Percentiles rank a stretch among this genome's conserved stretches.
Conservation (phyloP, 192 early-diverging fungal species). For the Physocladia obscura region DNA sequence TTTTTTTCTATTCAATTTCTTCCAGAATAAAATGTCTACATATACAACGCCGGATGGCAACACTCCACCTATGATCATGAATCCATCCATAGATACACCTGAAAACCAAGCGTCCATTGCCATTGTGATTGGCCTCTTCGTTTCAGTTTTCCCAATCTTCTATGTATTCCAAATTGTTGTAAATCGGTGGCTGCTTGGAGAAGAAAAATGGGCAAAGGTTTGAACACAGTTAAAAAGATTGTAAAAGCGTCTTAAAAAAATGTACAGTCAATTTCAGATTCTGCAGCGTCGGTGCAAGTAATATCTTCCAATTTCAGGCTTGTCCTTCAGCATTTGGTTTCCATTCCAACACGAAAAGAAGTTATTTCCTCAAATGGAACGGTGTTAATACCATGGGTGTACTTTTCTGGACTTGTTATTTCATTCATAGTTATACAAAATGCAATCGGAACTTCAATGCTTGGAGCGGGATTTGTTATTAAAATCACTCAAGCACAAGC, state of each 20-base stretch:
- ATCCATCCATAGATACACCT: slow-evolving; percentile 10
- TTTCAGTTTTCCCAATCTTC: slow-evolving; percentile 22
- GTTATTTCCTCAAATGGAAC: neutral
- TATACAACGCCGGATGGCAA: slow-evolving; percentile 4
- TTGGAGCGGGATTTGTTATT: neutral
- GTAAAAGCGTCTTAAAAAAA: neutral
- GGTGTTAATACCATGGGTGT: slow-evolving; percentile 20
- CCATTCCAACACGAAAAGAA: slow-evolving; percentile 18
- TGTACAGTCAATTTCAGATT: neutral
- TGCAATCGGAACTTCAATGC: slow-evolving; percentile 6
- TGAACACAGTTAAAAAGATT: neutral
- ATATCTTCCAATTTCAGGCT: slow-evolving; percentile 13
- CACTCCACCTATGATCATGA: slow-evolving; percentile 27
- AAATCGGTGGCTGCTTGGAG: slow-evolving; percentile 22
- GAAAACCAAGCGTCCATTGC: slow-evolving; percentile 23
- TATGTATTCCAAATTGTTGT: slow-evolving; percentile 32
- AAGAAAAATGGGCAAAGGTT: slow-evolving; percentile 20
- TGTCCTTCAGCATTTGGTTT: slow-evolving; percentile 13
- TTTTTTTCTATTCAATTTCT: too few species aligned
- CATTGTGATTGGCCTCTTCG: slow-evolving; percentile 16
- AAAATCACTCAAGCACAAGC: slow-evolving; percentile 24
- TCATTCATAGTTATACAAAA: slow-evolving; percentile 20
- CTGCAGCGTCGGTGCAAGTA: neutral
- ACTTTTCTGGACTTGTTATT: slow-evolving; percentile 3
- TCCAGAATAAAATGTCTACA: neutral